Conservation (phyloP, 2,329 filamentous ascomycete species). For the Emmonsiellopsis sp. region DNA sequence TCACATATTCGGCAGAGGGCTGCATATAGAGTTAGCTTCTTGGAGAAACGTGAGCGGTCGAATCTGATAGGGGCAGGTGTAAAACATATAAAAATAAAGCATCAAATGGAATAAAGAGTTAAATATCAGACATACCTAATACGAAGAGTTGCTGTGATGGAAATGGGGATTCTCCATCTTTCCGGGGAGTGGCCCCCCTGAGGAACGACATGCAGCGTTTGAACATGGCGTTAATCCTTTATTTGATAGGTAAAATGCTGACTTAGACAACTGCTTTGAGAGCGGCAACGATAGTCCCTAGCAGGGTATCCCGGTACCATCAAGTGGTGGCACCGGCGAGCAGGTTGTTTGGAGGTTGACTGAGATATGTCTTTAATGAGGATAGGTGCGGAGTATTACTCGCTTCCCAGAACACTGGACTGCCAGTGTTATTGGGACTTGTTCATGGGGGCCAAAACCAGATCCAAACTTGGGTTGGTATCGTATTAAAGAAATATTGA, state of each 20-base stretch:
- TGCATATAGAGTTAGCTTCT: constrained; percentile 24
- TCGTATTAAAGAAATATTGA: background rate
- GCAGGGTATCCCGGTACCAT: background rate
- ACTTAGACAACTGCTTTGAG: too few relatives aligned
- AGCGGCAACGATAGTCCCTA: too few relatives aligned
- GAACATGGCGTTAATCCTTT: background rate
- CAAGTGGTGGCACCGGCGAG: background rate
- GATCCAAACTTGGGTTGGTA: background rate
- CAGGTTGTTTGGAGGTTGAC: background rate
- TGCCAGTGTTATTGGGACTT: background rate
- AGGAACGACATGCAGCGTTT: background rate
- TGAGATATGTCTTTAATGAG: background rate
- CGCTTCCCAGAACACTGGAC: background rate
- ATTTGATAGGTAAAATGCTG: background rate
- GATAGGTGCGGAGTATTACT: background rate
- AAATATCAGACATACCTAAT: constrained; percentile 35
- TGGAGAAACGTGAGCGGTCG: background rate
- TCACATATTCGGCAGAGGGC: constrained; percentile 94
- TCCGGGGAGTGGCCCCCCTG: background rate
- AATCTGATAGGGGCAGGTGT: background rate
- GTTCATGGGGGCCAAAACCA: background rate
- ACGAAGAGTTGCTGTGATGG: constrained; percentile 50
- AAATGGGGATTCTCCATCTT: constrained; percentile 37
- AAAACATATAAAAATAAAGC: constrained; percentile 7
- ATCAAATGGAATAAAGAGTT: background rate